phyloP scores from a whole-genome alignment of 139 green algal genomes.

The Eudorina sp. region DNA sequence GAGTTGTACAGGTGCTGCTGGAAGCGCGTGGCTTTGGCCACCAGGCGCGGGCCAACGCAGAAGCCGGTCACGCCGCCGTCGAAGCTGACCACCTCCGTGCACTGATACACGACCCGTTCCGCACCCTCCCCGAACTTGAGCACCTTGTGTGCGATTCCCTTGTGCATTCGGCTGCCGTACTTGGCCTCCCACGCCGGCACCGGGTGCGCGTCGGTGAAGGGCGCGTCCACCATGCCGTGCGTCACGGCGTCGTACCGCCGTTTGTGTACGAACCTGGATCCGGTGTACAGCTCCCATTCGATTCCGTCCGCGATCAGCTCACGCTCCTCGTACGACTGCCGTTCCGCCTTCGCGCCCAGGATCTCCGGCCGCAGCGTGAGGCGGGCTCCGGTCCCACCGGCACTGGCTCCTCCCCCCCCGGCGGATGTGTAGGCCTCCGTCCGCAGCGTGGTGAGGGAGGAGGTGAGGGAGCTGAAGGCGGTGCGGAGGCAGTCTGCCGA shows the following conservation, averaged over 20 bases:
- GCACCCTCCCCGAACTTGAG: slow-evolving; percentile 48
- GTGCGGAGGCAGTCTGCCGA: slow-evolving; percentile 45
- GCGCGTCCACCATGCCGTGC: background rate
- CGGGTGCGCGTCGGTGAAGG: background rate
- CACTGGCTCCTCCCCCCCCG: background rate
- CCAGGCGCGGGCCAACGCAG: slow-evolving; percentile 45
- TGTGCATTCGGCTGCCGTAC: background rate
- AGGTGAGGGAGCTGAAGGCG: slow-evolving; percentile 57
- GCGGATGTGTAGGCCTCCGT: background rate
- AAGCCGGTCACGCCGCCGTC: slow-evolving; percentile 18
- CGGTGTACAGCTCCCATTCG: slow-evolving; percentile 20
- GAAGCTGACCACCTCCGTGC: slow-evolving; percentile 47
- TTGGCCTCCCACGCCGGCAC: no score
- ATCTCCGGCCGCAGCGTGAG: slow-evolving; percentile 49
- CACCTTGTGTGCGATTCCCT: slow-evolving; percentile 36
- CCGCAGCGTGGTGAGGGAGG: slow-evolving; percentile 46
- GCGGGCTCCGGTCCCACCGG: background rate
- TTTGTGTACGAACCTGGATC: background rate
- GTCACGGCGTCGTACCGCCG: background rate
- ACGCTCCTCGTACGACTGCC: slow-evolving; percentile 2
- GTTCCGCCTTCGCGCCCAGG: background rate
- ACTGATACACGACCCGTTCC: slow-evolving; percentile 57
- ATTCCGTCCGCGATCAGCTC: background rate
- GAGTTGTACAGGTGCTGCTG: background rate
- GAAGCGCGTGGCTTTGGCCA: slow-evolving; percentile 57